These are phyloP conservation scores for Castanea mollissima DNA, from an alignment of 306 rosid genomes.

Conservation along the genomic window DNA sequence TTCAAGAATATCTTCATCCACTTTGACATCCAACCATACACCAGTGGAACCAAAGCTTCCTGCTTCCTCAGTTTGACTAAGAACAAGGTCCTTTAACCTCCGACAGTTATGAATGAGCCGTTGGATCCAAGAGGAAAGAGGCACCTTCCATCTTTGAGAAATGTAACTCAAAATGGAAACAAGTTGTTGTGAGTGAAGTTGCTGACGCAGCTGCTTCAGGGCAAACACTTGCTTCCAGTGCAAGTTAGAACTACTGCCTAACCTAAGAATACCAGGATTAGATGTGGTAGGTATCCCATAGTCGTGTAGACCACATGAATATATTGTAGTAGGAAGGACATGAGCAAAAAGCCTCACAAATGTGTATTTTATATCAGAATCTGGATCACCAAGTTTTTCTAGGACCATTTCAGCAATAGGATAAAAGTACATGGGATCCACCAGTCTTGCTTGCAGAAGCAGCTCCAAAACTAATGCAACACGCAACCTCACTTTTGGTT, in stretches of 20 bases:
- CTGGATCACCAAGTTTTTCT: constrained; percentile 93
- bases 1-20: constrained; percentile 74
- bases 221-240: constrained; percentile 92
- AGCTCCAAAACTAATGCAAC: constrained; percentile 71
- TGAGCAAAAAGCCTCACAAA: constrained; percentile 62
- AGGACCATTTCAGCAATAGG: constrained; percentile 69
- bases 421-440: constrained; percentile 68
- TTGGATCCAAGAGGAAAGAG: constrained; percentile 94
- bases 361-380: constrained; percentile 57
- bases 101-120: constrained; percentile 75
- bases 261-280: constrained; percentile 43
- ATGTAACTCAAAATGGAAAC: constrained; percentile 88
- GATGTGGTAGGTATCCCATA: constrained; percentile 40
- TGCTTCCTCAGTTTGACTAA: constrained; percentile 67
- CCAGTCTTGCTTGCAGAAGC: constrained; percentile 78
- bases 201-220: constrained; percentile 81
- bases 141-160: constrained; percentile 94
- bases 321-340: constrained; percentile 73
- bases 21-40: constrained; percentile 66
- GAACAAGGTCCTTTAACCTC: constrained; percentile 58
- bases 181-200: constrained; percentile 81
- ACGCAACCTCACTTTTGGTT: constrained; percentile 75
- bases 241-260: constrained; percentile 54
- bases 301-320: constrained; percentile 73
- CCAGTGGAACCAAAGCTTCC: constrained; percentile 48